A percentile compares a stretch with the other conserved stretches of the same genome.
These are phyloP conservation scores for Mycena epipterygia DNA, from an alignment of 768 basidiomycete genomes.

Conservation along the genomic window DNA sequence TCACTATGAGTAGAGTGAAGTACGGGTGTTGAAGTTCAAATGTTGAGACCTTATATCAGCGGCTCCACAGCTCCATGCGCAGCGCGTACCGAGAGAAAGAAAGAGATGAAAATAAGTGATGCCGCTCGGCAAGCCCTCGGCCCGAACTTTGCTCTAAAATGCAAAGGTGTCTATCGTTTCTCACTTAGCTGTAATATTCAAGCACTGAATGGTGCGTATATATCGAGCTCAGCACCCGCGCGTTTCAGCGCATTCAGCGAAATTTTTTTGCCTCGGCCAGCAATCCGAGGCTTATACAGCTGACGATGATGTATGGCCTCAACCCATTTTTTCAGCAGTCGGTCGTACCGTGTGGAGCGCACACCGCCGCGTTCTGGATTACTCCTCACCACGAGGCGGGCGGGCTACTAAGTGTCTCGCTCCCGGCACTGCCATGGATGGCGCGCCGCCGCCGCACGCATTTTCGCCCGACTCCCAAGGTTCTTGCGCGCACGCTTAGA, in stretches of 20 bases:
- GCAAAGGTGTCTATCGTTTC: no score
- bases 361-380: background rate
- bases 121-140: no score
- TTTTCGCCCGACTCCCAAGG: background rate
- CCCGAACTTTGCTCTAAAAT: no score
- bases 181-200: no score
- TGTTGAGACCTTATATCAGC: no score
- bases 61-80: no score
- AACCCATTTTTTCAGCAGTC: no score
- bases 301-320: background rate
- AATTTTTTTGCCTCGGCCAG: background rate
- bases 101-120: no score
- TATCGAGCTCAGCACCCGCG: background rate
- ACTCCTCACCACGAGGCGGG: constrained; percentile 8
- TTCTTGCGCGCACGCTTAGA: background rate
- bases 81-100: no score
- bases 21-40: no score
- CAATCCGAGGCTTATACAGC: background rate
- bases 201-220: background rate
- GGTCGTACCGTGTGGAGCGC: background rate
- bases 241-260: background rate
- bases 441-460: background rate
- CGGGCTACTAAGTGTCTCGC: background rate
- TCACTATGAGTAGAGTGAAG: no score
- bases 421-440: no score